Base-by-base conservation (phyloP, 208 protist genomes). In the Acanthamoeba castellanii region DNA sequence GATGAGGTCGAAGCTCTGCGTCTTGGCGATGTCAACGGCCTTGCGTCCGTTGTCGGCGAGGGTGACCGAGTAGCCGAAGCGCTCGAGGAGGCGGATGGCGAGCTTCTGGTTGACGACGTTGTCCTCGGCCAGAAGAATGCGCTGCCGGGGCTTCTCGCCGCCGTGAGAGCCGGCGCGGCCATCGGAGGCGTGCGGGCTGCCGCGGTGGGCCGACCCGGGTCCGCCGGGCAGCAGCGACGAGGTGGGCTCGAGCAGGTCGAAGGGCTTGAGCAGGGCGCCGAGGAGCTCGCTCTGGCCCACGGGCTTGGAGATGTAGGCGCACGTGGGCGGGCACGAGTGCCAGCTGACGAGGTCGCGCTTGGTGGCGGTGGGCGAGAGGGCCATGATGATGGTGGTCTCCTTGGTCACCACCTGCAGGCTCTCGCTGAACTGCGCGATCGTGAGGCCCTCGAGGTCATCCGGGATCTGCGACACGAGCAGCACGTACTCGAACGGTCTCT, bases 41-140 rank as follows among this genome's bases (percentile, higher is more conserved):
- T 96, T 68, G 7, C 82, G 7, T 32, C 95, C 95, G 70, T 96
- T 95, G 32, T 94, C 95, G n/a, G 95, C 95, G 7, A 96, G 20
- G 14, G 72, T 90, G 6, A 96, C 95, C 20, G 50, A 76, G 59
- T 94, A 91, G 72, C 95, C 95, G 76, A 96, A 92, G 22, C 81
- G 66, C n/a, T 95, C 93, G 2, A 96, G 70, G 11, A 96, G 5
- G 47, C 93, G 27, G 32, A 94, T 81, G 50, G 93, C 95, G 11
- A 96, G 42, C 42, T 93, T 34, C 88, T 96, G 95, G 55, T 96
- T 96, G 20, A 96, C 89, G 30, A 82, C 27, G 70, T 96, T 96
- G 89, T 96, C 95, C 14, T 96, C 95, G 0, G 87, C 95, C 32
- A 96, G 84, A 3, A 96, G 76, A 22, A 96, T 95, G 32, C 30